Evolutionary conservation across 2,329 filamentous ascomycete species (phyloP), one percentile per base, ranked within the genome.

Genomic region (Anisogramma anomala): DNA sequence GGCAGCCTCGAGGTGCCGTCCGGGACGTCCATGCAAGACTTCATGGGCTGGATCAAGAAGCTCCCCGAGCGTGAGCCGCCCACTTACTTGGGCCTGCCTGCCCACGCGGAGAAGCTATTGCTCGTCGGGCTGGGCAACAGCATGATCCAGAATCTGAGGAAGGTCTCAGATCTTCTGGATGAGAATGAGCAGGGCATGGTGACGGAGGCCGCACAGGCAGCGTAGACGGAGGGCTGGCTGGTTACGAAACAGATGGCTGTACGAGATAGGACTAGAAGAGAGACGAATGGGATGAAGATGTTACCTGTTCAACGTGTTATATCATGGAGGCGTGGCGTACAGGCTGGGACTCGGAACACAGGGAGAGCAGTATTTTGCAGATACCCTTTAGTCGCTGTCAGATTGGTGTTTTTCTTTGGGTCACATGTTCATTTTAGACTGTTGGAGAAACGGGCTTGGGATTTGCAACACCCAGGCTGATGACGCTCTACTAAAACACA

Each of bases 51-150:
- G 93, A 85, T 98, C 47, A 84, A 94, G 53, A 77, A 77, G 46
- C 68, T 98, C 47, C 91, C 91, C 0, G 91, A 98, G 70, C 79
- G 91, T 53, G 91, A 98, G 61, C 93, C 93, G 20, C 91, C 91
- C 4, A 94, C 87, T 1, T 98, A 94, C 58, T 71, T 98, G 13
- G 93, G 91, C 17, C 64, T 98, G 51, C 91, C 91, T 26, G 85
- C 86, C 20, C 95, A 98, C 59, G 91, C 91, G 15, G 91, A 98
- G 77, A 98, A 96, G 65, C 59, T 98, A 57, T 63, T 98, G 53
- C 71, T 98, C 23, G 84, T 94, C 11, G 88, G 85, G 2, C 79
- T 94, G 55, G 93, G 89, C 32, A 75, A 77, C 56, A 84, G 81
- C 54, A 79, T 95, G 74, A 79, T 95, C 53, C 74, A 72, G 49